Base-by-base conservation (phyloP, 768 basidiomycete genomes). In the Rhodosporidiobolus odoratus region DNA sequence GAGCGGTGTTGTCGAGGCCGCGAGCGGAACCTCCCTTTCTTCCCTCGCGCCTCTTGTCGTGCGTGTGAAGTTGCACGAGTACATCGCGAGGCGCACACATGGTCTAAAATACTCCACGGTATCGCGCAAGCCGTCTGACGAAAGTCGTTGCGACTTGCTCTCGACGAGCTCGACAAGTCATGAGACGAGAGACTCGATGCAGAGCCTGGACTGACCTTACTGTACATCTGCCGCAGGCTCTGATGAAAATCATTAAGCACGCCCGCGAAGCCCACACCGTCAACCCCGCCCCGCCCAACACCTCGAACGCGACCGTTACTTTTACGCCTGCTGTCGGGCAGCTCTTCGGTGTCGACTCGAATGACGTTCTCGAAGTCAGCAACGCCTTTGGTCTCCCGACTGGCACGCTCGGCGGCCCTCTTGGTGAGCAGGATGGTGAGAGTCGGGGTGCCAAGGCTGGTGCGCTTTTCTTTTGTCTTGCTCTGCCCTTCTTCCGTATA, bases 241-340 rank as follows among this genome's bases (percentile, higher is more conserved):
- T 76, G 17, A 69, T 77, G 66, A 76, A 76, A 74, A 77, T 77
- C 66, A 74, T 76, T 66, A 75, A 76, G 73, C 77, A 77, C 71
- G 66, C 77, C 15, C 68, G 71, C 40, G 70, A 75, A 45, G 41
- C 67, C 1, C 66, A 75, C 68, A 23, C 57, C 48, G 63, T 69
- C 53, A 35, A 64, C 66, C 63, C 75, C 45, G 69, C 70, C 21
- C 70, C 68, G 25, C 62, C 68, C 63, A 65, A 65, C 58, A 69
- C 72, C 21, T 66, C 74, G 37, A 71, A 71, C 67, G 70, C 70
- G 54, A 75, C 74, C 68, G 74, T 69, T 47, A 68, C 73, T n/a
- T 75, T 75, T 62, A 48, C 61, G 12, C 74, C 69, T 10, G 68
- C 73, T 25, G 74, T 76, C 62, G 77, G 77, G 32, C 75, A 76